A percentile compares a stretch with the other conserved stretches of the same genome.
Conservation (phyloP, 1,139 yeast species). For the Scheffersomyces segobiensis region DNA sequence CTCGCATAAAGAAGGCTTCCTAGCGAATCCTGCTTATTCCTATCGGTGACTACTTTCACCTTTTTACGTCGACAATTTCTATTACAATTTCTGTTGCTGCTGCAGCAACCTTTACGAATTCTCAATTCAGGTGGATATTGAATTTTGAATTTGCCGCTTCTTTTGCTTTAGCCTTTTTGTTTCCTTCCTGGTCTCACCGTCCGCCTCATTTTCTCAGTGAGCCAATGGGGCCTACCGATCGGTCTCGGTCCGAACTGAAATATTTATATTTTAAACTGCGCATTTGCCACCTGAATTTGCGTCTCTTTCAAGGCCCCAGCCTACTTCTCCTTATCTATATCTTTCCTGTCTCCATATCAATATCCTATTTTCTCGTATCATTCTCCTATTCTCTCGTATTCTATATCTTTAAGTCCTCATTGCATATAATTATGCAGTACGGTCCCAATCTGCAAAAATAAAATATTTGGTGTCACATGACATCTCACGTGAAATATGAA, state of each 20-base stretch:
- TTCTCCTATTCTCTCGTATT: background rate
- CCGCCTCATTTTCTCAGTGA: no score
- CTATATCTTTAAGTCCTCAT: background rate
- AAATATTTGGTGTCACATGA: background rate
- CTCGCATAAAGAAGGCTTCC: background rate
- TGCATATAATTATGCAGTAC: no score
- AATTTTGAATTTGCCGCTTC: no score
- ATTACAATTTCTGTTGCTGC: background rate
- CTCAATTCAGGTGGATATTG: no score
- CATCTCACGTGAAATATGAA: background rate
- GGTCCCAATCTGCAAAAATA: no score
- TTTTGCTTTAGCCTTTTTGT: background rate
- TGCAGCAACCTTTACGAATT: no score
- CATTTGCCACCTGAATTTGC: background rate
- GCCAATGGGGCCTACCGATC: background rate
- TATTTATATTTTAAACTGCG: background rate
- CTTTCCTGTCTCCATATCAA: background rate
- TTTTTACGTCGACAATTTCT: background rate
- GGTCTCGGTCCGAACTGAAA: background rate
- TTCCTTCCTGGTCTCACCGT: background rate
- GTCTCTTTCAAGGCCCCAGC: background rate
- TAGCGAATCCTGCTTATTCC: background rate
- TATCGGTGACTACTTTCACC: background rate
- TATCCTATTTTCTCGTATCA: background rate
- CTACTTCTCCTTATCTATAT: background rate